Evolutionary conservation across 352 stramenopile species (phyloP).

Genomic region (Globisporangium splendens): DNA sequence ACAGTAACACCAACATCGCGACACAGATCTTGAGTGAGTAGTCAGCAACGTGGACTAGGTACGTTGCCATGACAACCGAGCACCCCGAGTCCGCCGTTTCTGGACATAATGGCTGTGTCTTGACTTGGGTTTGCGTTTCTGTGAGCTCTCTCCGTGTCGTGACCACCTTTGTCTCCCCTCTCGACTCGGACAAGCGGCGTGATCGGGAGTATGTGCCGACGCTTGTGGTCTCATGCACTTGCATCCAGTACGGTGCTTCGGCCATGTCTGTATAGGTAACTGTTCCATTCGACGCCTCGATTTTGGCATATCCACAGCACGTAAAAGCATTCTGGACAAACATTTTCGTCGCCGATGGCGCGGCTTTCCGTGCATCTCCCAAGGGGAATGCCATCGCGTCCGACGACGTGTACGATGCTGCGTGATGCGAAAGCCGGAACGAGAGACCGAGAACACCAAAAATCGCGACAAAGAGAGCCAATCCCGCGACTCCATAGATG

Average conservation of each 20-base stretch:
- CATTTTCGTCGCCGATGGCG: slow-evolving; percentile 28
- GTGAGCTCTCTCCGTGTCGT: slow-evolving; percentile 6
- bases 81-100: slow-evolving; percentile 20
- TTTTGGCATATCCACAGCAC: slow-evolving; percentile 44
- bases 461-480: slow-evolving; percentile 34
- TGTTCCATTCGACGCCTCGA: slow-evolving; percentile 26
- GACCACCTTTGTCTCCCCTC: background rate
- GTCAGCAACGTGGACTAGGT: slow-evolving; percentile 21
- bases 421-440: slow-evolving; percentile 24
- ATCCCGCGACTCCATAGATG: slow-evolving; percentile 28
- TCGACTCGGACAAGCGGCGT: background rate
- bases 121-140: slow-evolving; percentile 2
- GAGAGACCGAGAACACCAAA: slow-evolving; percentile 40
- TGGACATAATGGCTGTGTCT: slow-evolving; percentile 17
- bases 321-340: slow-evolving; percentile 48
- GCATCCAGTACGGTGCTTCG: slow-evolving; percentile 28
- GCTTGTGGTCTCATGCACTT: slow-evolving; percentile 18
- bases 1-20: slow-evolving; percentile 27
- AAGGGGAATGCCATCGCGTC: slow-evolving; percentile 7
- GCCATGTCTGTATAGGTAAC: slow-evolving; percentile 30
- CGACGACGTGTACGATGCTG: slow-evolving; percentile 1
- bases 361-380: slow-evolving; percentile 24
- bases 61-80: slow-evolving; percentile 26
- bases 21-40: slow-evolving; percentile 12
- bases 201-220: slow-evolving; percentile 12